phyloP scores from a whole-genome alignment of 2,329 filamentous ascomycete genomes.

The Hypoxylon sp. region DNA sequence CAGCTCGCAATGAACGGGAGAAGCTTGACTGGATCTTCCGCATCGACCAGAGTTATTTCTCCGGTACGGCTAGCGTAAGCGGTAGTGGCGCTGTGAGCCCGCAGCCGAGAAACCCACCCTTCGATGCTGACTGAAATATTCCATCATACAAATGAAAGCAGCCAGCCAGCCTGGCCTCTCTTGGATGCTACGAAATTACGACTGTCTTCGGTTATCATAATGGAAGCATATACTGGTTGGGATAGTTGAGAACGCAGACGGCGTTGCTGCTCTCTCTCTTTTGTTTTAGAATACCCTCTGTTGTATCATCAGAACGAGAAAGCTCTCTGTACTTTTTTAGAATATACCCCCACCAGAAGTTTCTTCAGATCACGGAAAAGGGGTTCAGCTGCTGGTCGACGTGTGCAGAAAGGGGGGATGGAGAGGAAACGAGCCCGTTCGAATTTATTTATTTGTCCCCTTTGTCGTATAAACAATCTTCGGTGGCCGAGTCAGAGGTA shows the following conservation, averaged over 20 bases:
- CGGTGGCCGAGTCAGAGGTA: constrained; percentile 15
- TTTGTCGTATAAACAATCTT: constrained; percentile 33
- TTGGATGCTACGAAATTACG: constrained; percentile 44
- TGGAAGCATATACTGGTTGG: constrained; percentile 43
- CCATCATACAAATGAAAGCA: constrained; percentile 22
- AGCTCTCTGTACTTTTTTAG: constrained; percentile 27
- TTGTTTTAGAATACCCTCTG: constrained; percentile 38
- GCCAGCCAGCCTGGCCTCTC: constrained; percentile 19
- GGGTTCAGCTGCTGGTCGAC: constrained; percentile 20
- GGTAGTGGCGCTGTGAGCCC: constrained; percentile 57
- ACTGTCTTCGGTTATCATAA: constrained; percentile 41
- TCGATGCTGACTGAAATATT: constrained; percentile 40
- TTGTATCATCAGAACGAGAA: constrained; percentile 25
- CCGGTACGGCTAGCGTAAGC: constrained; percentile 59
- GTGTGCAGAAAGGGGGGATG: neutral
- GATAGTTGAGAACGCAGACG: constrained; percentile 40
- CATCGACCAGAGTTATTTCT: constrained; percentile 83
- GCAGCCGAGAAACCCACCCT: constrained; percentile 44
- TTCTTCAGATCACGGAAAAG: constrained; percentile 26
- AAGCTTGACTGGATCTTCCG: constrained; percentile 98
- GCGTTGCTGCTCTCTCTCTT: constrained; percentile 38
- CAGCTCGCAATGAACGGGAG: constrained; percentile 86
- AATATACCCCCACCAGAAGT: constrained; percentile 36
- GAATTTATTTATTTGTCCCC: constrained; percentile 10
- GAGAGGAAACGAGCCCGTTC: constrained; percentile 8